Base-by-base conservation (phyloP, 192 early-diverging fungal genomes). In the Oehlia diaphana region DNA sequence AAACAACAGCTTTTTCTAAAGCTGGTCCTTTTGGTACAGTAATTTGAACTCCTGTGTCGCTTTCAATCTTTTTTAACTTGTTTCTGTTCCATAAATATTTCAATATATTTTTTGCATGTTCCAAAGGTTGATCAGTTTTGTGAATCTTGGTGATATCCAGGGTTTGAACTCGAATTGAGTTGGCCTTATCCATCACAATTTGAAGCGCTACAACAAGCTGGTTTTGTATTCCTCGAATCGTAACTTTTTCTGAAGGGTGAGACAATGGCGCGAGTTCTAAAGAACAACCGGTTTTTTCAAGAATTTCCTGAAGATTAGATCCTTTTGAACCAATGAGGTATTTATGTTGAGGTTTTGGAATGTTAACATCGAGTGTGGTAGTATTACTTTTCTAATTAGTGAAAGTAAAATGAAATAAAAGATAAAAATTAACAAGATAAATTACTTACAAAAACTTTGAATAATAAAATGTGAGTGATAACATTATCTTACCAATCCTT, bases 341-440 rank as follows among this genome's bases (percentile, higher is more conserved):
- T 63, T 92, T 93, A 84, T 98, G 98, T 85, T 97, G 95, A 71
- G 93, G 92, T 87, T 98, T 97, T 63, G 94, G 92, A 63, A 98
- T 87, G 61, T 88, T 87, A 65, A 96, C 88, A 3, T 86, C 85
- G 65, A 94, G 82, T 13, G 88, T 91, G 44, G 90, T 84, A 66
- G 93, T 92, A 39, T 81, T 89, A 14, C 49, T 71, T 78, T 78
- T 78, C 67, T 76, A 63, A 63, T 33, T 33, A 39, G 2, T 2
- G 4, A 3, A 35, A 35, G 42, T 37, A 33, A 33, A 68, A 68
- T 13, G n/a, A 35, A 31, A 31, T 31, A 31, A 42, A 21, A 21
- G 4, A 37, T 37, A 37, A 37, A 69, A 37, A 69, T 8, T 26
- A 69, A 42, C 4, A 35, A 8, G 16, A 44, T 44, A 5, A 31